Evolutionary conservation across 2,329 filamentous ascomycete species (phyloP).

Genomic region (Achaetomium macrosporum): DNA sequence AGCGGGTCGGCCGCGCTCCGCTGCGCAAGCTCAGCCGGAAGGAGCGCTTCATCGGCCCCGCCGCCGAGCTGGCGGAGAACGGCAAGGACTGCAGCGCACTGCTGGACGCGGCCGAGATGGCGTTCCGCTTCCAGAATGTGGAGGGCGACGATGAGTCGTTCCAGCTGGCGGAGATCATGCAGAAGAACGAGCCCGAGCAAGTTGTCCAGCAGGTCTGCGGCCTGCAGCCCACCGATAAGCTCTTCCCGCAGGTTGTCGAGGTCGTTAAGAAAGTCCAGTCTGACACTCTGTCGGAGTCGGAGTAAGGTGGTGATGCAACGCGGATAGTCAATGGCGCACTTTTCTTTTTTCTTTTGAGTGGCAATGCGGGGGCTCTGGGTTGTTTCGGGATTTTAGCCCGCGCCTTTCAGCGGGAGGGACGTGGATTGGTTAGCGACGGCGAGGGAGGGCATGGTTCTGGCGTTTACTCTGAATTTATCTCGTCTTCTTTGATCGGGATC

Average conservation of each 20-base stretch:
- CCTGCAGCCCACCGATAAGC: slow-evolving; percentile 67
- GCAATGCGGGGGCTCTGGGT: too few relatives aligned
- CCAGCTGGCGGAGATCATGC: slow-evolving; percentile 81
- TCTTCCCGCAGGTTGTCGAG: slow-evolving; percentile 69
- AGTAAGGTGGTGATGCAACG: slow-evolving; percentile 10
- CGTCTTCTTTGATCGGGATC: not conserved
- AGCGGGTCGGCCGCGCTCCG: slow-evolving; percentile 91
- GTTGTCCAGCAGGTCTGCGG: slow-evolving; percentile 79
- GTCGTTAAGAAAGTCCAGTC: slow-evolving; percentile 80
- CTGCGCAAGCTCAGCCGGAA: slow-evolving; percentile 90
- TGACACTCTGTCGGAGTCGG: slow-evolving; percentile 42
- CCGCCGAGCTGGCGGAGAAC: slow-evolving; percentile 78
- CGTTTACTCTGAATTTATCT: slow-evolving; percentile 4
- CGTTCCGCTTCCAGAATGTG: slow-evolving; percentile 92
- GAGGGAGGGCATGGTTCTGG: slow-evolving; percentile 9
- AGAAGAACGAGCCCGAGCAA: slow-evolving; percentile 63
- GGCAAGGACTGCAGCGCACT: slow-evolving; percentile 68
- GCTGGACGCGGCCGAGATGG: slow-evolving; percentile 80
- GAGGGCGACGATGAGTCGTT: slow-evolving; percentile 84
- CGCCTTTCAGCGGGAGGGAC: not conserved
- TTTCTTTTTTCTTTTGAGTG: not conserved
- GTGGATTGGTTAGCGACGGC: slow-evolving; percentile 5
- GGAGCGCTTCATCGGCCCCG: slow-evolving; percentile 92
- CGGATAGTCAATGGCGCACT: not conserved
- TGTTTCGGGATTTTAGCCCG: not conserved